These are phyloP conservation scores for Quercus suber DNA, from an alignment of 306 rosid genomes.

Conservation along the genomic window DNA sequence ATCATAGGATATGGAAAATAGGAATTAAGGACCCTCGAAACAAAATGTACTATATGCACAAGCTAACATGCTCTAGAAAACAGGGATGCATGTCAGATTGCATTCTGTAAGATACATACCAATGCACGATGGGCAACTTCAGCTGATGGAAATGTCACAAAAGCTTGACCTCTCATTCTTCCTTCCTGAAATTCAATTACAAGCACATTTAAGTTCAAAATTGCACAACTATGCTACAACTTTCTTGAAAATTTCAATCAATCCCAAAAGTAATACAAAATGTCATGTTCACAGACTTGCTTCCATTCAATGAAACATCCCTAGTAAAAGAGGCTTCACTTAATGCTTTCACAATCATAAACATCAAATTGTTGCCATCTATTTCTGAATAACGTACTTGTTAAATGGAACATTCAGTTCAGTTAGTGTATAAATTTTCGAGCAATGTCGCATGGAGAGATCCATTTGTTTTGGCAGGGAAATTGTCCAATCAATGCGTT, in stretches of 20 bases:
- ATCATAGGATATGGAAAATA: neutral
- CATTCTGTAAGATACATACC: slow-evolving; percentile 42
- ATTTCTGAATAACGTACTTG: neutral
- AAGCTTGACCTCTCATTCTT: slow-evolving; percentile 98
- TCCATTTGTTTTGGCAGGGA: too few relatives aligned
- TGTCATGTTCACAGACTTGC: neutral
- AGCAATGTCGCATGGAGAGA: too few relatives aligned
- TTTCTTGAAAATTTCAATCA: neutral
- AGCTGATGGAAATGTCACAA: slow-evolving; percentile 80
- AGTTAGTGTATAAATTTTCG: too few relatives aligned
- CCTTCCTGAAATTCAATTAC: slow-evolving; percentile 73
- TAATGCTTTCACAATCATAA: neutral
- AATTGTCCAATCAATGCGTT: too few relatives aligned
- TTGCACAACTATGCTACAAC: neutral
- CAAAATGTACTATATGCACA: neutral
- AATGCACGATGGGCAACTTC: slow-evolving; percentile 82
- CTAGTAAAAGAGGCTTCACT: neutral
- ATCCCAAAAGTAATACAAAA: neutral
- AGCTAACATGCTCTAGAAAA: neutral
- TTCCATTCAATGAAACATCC: neutral
- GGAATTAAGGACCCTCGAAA: neutral
- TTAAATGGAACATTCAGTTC: neutral
- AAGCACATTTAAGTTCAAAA: slow-evolving; percentile 12
- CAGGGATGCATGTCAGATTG: neutral
- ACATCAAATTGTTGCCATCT: neutral